Evolutionary conservation across 805 yeast genomes (phyloP).

Genomic region (Ogataea glucozyma): DNA sequence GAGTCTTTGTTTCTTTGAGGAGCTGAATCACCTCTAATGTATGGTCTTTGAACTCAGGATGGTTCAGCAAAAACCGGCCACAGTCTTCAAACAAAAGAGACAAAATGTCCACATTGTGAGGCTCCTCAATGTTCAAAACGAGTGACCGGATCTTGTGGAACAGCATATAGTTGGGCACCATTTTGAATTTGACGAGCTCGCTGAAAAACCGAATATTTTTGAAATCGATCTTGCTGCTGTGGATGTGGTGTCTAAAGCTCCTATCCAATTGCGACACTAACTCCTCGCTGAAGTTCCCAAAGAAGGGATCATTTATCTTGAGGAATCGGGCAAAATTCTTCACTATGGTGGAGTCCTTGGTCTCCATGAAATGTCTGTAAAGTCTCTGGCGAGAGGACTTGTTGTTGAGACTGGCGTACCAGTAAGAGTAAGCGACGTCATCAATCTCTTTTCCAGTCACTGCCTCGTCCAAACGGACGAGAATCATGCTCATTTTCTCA

Average conservation of each 20-base stretch:
- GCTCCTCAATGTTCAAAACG: constrained; percentile 49
- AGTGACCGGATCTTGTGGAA: constrained; percentile 72
- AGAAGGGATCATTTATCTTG: constrained; percentile 52
- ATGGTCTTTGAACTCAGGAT: constrained; percentile 54
- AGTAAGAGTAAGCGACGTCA: constrained; percentile 46
- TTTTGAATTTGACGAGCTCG: constrained; percentile 74
- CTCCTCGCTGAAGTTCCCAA: constrained; percentile 53
- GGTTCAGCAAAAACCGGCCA: constrained; percentile 63
- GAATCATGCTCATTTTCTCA: constrained; percentile 16
- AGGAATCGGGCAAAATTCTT: constrained; percentile 65
- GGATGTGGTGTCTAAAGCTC: constrained; percentile 61
- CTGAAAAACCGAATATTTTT: constrained; percentile 62
- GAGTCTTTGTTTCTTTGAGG: constrained; percentile 50
- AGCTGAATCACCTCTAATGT: constrained; percentile 66
- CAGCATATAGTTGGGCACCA: constrained; percentile 68
- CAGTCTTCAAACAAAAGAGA: constrained; percentile 71
- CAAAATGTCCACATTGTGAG: constrained; percentile 67
- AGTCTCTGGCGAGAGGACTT: constrained; percentile 71
- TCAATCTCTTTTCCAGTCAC: constrained; percentile 52
- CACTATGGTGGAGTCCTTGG: constrained; percentile 46
- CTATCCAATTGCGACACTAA: constrained; percentile 56
- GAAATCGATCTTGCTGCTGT: constrained; percentile 52
- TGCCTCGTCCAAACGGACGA: constrained; percentile 35
- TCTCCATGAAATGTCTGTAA: constrained; percentile 53
- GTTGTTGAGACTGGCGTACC: constrained; percentile 56